Percentiles rank a stretch among this genome's conserved stretches.
Conservation (phyloP, 768 basidiomycete genomes). For the Termitomyces sp. region DNA sequence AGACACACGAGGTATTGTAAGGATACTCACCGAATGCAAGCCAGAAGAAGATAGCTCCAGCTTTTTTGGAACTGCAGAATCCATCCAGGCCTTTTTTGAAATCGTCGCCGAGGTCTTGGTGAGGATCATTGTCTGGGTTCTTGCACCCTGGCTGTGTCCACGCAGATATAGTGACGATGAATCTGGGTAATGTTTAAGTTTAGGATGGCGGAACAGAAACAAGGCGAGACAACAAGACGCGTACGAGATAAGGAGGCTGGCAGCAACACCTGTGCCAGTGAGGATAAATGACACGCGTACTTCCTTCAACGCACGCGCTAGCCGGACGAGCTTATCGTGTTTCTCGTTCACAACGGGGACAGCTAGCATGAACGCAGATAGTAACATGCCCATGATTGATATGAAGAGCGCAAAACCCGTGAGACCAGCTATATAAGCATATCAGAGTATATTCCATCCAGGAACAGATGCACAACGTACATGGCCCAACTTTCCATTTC, state of each 20-base stretch:
- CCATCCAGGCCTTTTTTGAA: conserved; percentile 68
- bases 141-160: conserved; percentile 93
- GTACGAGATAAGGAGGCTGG: conserved; percentile 75
- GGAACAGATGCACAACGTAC: conserved; percentile 47
- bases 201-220: not conserved
- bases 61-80: conserved; percentile 94
- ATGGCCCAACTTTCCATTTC: conserved; percentile 79
- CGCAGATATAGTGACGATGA: conserved; percentile 75
- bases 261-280: conserved; percentile 60
- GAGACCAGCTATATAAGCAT: conserved; percentile 70
- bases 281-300: conserved; percentile 83
- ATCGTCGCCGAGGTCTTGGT: conserved; percentile 57
- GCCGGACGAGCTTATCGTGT: conserved; percentile 73
- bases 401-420: conserved; percentile 84
- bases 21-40: conserved; percentile 57
- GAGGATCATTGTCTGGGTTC: conserved; percentile 75
- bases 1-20: not conserved
- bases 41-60: conserved; percentile 89
- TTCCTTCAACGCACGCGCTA: conserved; percentile 81
- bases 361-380: conserved; percentile 69
- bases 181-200: conserved; percentile 35
- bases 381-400: conserved; percentile 65
- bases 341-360: conserved; percentile 83
- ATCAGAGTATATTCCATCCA: not conserved
- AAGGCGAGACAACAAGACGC: conserved; percentile 26